These are phyloP conservation scores for Neurospora intermedia DNA, from an alignment of 495 filamentous ascomycete genomes.

Conservation along the genomic window DNA sequence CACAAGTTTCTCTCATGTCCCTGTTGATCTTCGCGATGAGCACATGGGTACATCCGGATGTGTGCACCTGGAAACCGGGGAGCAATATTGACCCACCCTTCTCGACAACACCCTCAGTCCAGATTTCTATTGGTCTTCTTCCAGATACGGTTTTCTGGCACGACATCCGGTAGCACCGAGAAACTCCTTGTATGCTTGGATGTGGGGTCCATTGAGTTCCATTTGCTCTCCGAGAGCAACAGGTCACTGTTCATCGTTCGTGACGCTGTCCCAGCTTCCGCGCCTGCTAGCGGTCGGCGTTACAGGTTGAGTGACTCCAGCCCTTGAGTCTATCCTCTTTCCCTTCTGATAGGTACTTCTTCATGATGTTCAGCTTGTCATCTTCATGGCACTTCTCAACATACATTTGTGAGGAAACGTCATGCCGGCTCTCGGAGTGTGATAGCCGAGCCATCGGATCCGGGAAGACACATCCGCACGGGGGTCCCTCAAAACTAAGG, in stretches of 20 bases:
- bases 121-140: background rate
- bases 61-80: background rate
- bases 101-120: background rate
- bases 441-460: background rate
- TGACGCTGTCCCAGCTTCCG: background rate
- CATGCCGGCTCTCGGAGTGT: background rate
- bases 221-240: background rate
- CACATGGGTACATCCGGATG: background rate
- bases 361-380: background rate
- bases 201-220: background rate
- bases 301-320: background rate
- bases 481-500: background rate
- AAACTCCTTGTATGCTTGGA: background rate
- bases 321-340: background rate
- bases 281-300: background rate
- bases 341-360: background rate
- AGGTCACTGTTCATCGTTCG: background rate
- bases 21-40: background rate
- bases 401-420: background rate
- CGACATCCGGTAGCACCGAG: background rate
- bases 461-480: background rate
- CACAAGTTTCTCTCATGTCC: background rate
- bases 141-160: background rate
- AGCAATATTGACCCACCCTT: background rate
- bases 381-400: background rate